Evolutionary conservation across 257 asterid genomes (phyloP).

Genomic region (Primulina tabacum): DNA sequence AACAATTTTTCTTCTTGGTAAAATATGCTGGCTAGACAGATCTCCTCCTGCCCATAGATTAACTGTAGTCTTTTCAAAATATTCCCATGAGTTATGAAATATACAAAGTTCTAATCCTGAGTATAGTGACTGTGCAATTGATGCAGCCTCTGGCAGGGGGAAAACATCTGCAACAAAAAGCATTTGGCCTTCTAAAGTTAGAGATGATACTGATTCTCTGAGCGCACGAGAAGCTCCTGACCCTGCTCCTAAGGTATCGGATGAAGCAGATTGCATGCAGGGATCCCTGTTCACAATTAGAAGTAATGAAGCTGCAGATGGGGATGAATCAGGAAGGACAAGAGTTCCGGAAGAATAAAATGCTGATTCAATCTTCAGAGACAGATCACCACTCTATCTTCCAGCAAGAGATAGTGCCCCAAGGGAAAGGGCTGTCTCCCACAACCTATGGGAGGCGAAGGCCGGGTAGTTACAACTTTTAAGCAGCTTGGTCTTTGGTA

Average conservation of each 20-base stretch:
- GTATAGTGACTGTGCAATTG: constrained; percentile 75
- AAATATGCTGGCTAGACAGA: no score
- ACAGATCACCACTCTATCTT: neutral
- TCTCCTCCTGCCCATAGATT: no score
- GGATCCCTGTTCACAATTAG: constrained; percentile 79
- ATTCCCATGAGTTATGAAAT: constrained; percentile 59
- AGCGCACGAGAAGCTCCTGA: constrained; percentile 82
- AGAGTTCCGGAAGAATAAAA: constrained; percentile 77
- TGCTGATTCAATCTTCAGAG: constrained; percentile 87
- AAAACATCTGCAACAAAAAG: constrained; percentile 85
- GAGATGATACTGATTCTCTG: constrained; percentile 73
- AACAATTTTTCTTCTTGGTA: no score
- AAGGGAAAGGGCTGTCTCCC: no score
- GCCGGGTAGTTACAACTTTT: no score
- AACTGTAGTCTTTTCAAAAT: constrained; percentile 52
- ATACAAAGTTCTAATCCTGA: constrained; percentile 68
- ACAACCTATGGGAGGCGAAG: no score
- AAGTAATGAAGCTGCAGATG: constrained; percentile 80
- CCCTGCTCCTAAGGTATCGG: constrained; percentile 63
- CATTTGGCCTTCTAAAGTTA: constrained; percentile 92
- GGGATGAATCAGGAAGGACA: constrained; percentile 88
- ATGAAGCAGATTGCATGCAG: constrained; percentile 57
- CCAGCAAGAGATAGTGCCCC: no score
- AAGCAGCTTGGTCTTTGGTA: constrained; percentile 71
- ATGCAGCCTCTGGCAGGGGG: constrained; percentile 76